phyloP scores from a whole-genome alignment of 2,329 filamentous ascomycete genomes.

The Metarhizium anisopliae region DNA sequence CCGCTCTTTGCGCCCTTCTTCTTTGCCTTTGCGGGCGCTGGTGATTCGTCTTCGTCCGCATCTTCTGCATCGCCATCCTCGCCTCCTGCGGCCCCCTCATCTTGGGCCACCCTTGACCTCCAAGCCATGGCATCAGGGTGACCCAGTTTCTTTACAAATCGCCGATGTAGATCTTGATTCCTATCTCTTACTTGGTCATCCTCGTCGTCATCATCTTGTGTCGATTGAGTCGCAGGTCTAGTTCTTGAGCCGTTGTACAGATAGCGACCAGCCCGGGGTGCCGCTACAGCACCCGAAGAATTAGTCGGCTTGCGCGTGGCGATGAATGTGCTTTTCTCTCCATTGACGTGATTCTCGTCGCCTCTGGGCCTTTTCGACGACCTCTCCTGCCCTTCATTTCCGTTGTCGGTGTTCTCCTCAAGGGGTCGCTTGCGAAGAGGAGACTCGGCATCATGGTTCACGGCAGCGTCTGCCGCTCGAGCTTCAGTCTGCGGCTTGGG shows the following conservation, averaged over 20 bases:
- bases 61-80: constrained; percentile 47
- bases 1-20: constrained; percentile 64
- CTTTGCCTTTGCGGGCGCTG: constrained; percentile 36
- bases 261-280: constrained; percentile 42
- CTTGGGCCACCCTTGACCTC: constrained; percentile 48
- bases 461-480: constrained; percentile 15
- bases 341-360: constrained; percentile 29
- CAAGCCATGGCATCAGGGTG: constrained; percentile 72
- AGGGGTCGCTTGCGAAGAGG: constrained; percentile 42
- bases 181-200: constrained; percentile 41
- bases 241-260: constrained; percentile 37
- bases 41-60: constrained; percentile 45
- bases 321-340: constrained; percentile 26
- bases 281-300: constrained; percentile 11
- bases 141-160: constrained; percentile 86
- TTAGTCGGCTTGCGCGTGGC: constrained; percentile 5
- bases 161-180: constrained; percentile 67
- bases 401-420: constrained; percentile 35
- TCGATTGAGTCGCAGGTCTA: constrained; percentile 25
- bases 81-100: constrained; percentile 42
- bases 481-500: constrained; percentile 22
- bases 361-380: constrained; percentile 32
- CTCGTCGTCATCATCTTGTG: constrained; percentile 30
- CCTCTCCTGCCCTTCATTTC: constrained; percentile 30
- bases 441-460: constrained; percentile 18